phyloP scores from a whole-genome alignment of 495 filamentous ascomycete species.

The Aspergillus biplanus region DNA sequence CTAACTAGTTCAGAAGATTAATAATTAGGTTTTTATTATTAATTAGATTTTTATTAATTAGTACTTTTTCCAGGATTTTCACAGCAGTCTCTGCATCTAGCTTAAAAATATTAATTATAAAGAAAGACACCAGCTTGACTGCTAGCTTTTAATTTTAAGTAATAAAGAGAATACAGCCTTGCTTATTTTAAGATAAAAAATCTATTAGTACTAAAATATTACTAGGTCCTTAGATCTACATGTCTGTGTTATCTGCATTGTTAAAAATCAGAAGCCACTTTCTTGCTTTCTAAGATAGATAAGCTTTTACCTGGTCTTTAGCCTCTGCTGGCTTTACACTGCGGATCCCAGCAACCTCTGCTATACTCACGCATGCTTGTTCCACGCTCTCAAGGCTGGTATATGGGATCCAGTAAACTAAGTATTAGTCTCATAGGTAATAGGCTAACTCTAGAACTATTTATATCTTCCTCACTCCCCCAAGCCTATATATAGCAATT shows the following conservation, averaged over 20 bases:
- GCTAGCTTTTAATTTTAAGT: conserved; percentile 37
- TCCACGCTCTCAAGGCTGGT: conserved; percentile 45
- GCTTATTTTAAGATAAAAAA: conserved; percentile 31
- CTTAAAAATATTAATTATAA: conserved; percentile 31
- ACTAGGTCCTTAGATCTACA: conserved; percentile 23
- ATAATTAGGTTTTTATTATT: conserved; percentile 9
- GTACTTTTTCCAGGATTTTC: conserved; percentile 25
- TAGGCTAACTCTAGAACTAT: conserved; percentile 54
- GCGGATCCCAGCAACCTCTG: conserved; percentile 26
- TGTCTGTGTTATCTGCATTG: conserved; percentile 43
- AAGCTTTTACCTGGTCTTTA: conserved; percentile 32
- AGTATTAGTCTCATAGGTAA: conserved; percentile 42
- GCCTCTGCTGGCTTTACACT: conserved; percentile 27
- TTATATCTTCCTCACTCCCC: conserved; percentile 56
- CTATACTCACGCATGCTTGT: conserved; percentile 48
- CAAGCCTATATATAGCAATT: conserved; percentile 47
- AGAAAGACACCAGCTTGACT: conserved; percentile 16
- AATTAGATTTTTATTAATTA: conserved; percentile 31
- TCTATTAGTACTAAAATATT: conserved; percentile 12
- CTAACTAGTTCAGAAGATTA: conserved; percentile 33
- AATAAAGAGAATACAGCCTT: conserved; percentile 44
- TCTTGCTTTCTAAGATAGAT: conserved; percentile 33
- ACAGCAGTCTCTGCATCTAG: conserved; percentile 29
- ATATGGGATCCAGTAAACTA: conserved; percentile 55
- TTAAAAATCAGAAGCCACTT: conserved; percentile 48